A percentile compares a stretch with the other conserved stretches of the same genome.
phyloP scores from a whole-genome alignment of 495 filamentous ascomycete species.

The Jackrogersella minutella region DNA sequence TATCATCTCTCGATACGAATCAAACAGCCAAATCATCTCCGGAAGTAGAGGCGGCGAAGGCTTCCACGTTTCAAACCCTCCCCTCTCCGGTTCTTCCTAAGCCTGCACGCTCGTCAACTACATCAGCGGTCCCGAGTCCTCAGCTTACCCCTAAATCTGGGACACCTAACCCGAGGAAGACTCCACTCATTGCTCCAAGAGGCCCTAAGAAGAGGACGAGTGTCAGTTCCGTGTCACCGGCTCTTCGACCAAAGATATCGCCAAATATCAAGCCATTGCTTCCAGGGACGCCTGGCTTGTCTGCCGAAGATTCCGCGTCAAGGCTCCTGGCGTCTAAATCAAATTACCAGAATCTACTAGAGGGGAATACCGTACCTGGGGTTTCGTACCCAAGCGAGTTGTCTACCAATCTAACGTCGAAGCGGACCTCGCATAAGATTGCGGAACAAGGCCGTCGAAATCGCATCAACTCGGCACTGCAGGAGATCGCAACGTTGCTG shows the following conservation, averaged over 20 bases:
- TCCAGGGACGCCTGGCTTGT: conserved; percentile 64
- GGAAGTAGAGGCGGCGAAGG: conserved; percentile 45
- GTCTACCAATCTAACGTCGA: conserved; percentile 91
- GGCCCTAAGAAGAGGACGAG: conserved; percentile 76
- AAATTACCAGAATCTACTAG: conserved; percentile 97
- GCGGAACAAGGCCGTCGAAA: conserved; percentile 96
- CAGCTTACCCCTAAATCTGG: conserved; percentile 51
- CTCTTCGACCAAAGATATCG: conserved; percentile 89
- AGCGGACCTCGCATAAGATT: conserved; percentile 97
- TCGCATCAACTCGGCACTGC: conserved; percentile 91
- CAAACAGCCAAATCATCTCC: conserved; percentile 46
- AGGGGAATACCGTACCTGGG: conserved; percentile 88
- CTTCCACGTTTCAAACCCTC: conserved; percentile 51
- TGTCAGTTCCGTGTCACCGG: conserved; percentile 79
- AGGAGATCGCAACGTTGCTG: conserved; percentile 87
- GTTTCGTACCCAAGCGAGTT: conserved; percentile 90
- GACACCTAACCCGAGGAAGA: conserved; percentile 50
- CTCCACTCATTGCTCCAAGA: conserved; percentile 54
- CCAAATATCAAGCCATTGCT: conserved; percentile 92
- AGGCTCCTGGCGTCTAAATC: conserved; percentile 90
- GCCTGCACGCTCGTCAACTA: conserved; percentile 44
- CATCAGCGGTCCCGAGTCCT: conserved; percentile 63
- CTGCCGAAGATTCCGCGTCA: conserved; percentile 74
- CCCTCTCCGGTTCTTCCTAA: conserved; percentile 57
- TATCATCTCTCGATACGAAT: conserved; percentile 57